These are phyloP conservation scores for Phylloporus gajari DNA, from an alignment of 1,284 basidiomycete species.

Conservation along the genomic window DNA sequence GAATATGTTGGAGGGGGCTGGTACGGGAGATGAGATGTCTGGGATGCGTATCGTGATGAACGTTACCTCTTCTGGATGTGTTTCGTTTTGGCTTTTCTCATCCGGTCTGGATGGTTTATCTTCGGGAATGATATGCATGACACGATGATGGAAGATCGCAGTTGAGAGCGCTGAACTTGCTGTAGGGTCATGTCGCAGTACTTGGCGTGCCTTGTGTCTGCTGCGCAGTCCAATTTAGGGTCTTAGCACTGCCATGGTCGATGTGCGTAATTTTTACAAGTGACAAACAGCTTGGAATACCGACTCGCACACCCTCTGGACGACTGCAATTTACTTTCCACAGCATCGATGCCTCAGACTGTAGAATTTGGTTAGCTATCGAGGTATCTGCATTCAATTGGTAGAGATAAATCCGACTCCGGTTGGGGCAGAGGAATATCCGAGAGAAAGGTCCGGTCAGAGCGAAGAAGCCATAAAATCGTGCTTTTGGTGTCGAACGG, in stretches of 20 bases:
- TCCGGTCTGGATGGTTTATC: slow-evolving; percentile 8
- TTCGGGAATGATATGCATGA: slow-evolving; percentile 16
- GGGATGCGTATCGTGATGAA: background rate
- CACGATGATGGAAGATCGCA: background rate
- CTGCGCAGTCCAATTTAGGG: background rate
- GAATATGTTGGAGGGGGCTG: slow-evolving; percentile 43
- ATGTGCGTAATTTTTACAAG: too few species aligned
- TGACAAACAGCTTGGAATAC: too few species aligned
- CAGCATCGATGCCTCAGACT: too few species aligned
- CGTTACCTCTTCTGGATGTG: slow-evolving; percentile 17
- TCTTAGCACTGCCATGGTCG: background rate
- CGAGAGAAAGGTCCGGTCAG: too few species aligned
- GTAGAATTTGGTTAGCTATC: too few species aligned
- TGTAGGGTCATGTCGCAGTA: background rate
- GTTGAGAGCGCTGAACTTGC: background rate
- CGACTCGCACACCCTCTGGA: too few species aligned
- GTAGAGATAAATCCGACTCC: too few species aligned
- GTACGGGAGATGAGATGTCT: background rate
- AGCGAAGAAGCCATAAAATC: background rate
- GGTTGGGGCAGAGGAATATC: too few species aligned
- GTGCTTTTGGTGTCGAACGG: too few species aligned
- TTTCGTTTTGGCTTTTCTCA: background rate
- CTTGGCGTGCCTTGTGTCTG: too few species aligned
- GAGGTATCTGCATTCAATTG: too few species aligned
- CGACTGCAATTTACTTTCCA: too few species aligned